Conservation (phyloP, 2,329 filamentous ascomycete species). For the Chaetomiaceae sp. region DNA sequence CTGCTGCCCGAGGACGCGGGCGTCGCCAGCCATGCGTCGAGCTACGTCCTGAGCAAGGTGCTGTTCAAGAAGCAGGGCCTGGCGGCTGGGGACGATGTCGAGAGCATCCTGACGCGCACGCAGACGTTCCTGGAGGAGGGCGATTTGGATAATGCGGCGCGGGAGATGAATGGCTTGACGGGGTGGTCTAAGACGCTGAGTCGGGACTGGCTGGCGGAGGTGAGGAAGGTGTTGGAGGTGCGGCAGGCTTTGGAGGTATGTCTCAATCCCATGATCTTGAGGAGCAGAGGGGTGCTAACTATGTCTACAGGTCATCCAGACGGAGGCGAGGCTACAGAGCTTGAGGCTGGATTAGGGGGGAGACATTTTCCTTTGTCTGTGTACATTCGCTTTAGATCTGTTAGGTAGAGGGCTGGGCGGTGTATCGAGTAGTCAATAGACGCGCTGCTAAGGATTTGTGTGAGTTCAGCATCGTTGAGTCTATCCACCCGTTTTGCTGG, state of each 20-base stretch:
- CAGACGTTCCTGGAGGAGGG: constrained; percentile 91
- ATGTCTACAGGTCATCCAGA: constrained; percentile 69
- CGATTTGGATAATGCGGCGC: constrained; percentile 81
- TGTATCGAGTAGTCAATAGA: constrained; percentile 25
- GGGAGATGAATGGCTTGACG: constrained; percentile 88
- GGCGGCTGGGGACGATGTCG: constrained; percentile 81
- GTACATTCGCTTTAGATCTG: constrained; percentile 12
- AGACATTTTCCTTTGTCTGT: constrained; percentile 10
- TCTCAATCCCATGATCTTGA: constrained; percentile 3
- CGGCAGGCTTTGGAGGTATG: constrained; percentile 92
- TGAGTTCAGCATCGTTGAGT: too few species aligned
- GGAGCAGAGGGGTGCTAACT: constrained; percentile 24
- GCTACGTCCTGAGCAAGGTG: constrained; percentile 83
- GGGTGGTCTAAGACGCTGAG: constrained; percentile 96
- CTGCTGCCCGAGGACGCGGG: constrained; percentile 90
- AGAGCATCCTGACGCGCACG: constrained; percentile 85
- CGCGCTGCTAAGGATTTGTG: neutral
- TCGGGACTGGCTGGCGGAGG: constrained; percentile 89
- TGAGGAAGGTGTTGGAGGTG: constrained; percentile 88
- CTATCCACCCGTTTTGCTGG: too few species aligned
- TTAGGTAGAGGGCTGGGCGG: constrained; percentile 3
- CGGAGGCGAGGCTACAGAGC: constrained; percentile 85
- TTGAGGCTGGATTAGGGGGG: constrained; percentile 67
- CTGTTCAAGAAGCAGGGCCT: constrained; percentile 93
- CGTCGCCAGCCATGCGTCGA: constrained; percentile 89